A percentile compares a stretch with the other conserved stretches of the same genome.
phyloP scores from a whole-genome alignment of 306 rosid genomes.

The Mimosa bimucronata region DNA sequence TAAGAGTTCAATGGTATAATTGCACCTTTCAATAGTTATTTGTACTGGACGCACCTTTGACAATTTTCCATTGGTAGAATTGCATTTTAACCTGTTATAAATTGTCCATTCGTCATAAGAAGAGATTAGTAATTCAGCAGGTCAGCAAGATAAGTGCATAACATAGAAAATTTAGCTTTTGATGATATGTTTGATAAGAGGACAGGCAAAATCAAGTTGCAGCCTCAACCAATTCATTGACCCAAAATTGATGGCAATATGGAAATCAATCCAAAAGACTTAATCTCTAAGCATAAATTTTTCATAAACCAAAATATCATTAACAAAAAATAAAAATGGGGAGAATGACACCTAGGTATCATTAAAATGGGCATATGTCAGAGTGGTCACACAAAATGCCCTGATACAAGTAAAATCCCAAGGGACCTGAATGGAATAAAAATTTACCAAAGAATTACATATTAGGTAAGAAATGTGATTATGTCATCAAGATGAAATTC shows the following conservation, averaged over 20 bases:
- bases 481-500: background rate
- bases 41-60: no score
- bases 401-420: background rate
- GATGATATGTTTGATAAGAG: slow-evolving; percentile 3
- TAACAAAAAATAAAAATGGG: background rate
- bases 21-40: no score
- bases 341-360: background rate
- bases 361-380: background rate
- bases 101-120: slow-evolving; percentile 23
- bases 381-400: background rate
- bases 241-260: slow-evolving; percentile 26
- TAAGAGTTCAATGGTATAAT: no score
- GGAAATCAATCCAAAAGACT: background rate
- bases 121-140: slow-evolving; percentile 17
- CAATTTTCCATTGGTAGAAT: no score
- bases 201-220: slow-evolving; percentile 17
- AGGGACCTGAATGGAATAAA: background rate
- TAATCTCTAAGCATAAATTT: background rate
- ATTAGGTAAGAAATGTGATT: background rate
- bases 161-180: background rate
- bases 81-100: no score
- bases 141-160: slow-evolving; percentile 10
- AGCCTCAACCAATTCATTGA: slow-evolving; percentile 21
- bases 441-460: background rate
- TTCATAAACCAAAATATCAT: background rate